Base-by-base conservation (phyloP, 1,284 basidiomycete genomes). In the Cutaneotrichosporon sp. region DNA sequence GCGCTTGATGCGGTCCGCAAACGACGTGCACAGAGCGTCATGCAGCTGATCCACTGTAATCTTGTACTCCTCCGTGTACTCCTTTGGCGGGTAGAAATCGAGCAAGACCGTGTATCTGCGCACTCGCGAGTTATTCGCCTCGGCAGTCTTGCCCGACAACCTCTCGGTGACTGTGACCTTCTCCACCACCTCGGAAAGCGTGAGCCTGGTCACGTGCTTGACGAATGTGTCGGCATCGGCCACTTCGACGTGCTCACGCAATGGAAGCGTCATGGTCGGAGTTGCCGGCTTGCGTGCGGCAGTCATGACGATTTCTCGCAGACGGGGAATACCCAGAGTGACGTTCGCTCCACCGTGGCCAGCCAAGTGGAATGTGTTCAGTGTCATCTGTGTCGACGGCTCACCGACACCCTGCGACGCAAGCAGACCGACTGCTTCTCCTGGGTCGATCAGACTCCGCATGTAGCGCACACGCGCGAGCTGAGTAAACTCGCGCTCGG, bases 301-400 rank as follows among this genome's bases (percentile, higher is more conserved):
- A 1, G 96, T 97, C 93, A 98, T 97, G 68, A 99, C 90, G 66
- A 99, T 97, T 77, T 99, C 96, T 74, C 94, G 86, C 22, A 99
- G 79, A 75, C 96, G 93, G 43, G 96, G 96, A 63, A 99, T 98
- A 82, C 96, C 96, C 44, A 99, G 82, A 2, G 96, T 99, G 59
- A 99, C 96, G 74, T 99, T 99, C 33, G 96, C 94, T 54, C 96
- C 94, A 76, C 96, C 96, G 74, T 98, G 96, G 64, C 94, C 90
- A 61, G 92, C 92, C 72, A 98, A 97, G 79, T 99, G 96, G 84
- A 99, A 99, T 10, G 96, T 99, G 74, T 99, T 99, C 61, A 99
- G 78, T 19, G 96, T 99, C 96, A 99, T 99, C 74, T 99, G 96
- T 2, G 96, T 99, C 22, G 96, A 98, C 4, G 96, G 96, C 75